Evolutionary conservation across 441 rosid species (phyloP).

Genomic region (Croton setiger): DNA sequence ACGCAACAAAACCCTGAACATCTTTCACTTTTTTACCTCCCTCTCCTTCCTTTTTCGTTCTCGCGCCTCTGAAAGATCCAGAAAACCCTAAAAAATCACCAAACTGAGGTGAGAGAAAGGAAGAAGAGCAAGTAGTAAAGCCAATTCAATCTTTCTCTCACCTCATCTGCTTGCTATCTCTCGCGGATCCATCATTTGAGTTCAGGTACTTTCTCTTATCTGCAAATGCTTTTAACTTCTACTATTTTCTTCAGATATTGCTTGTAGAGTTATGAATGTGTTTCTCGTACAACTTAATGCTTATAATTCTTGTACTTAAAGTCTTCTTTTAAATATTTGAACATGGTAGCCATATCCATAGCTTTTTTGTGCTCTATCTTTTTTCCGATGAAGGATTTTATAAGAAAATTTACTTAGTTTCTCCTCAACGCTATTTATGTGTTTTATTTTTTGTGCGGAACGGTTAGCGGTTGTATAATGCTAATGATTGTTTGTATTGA

Average conservation of each 20-base stretch:
- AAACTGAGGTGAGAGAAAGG: conserved; percentile 28
- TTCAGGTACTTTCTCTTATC: conserved; percentile 19
- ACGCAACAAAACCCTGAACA: conserved; percentile 6
- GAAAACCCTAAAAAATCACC: conserved; percentile 48
- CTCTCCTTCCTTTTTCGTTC: conserved; percentile 15
- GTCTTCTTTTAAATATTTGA: background rate
- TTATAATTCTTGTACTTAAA: background rate
- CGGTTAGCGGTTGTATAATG: background rate
- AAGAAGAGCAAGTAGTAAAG: background rate
- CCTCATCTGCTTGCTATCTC: conserved; percentile 3
- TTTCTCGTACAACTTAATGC: background rate
- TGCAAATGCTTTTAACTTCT: no score
- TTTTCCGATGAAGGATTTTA: background rate
- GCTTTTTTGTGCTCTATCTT: background rate
- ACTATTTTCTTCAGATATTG: background rate
- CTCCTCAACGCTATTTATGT: no score
- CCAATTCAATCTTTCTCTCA: conserved; percentile 18
- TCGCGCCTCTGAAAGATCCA: conserved; percentile 38
- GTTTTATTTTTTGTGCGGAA: background rate
- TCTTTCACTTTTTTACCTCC: background rate
- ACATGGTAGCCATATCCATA: background rate
- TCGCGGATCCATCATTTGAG: conserved; percentile 18
- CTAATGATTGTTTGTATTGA: background rate
- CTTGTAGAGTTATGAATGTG: background rate
- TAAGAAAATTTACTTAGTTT: background rate